A percentile compares a stretch with the other conserved stretches of the same genome.
phyloP scores from a whole-genome alignment of 768 basidiomycete species.

The Tylopilus rubrobrunneus region DNA sequence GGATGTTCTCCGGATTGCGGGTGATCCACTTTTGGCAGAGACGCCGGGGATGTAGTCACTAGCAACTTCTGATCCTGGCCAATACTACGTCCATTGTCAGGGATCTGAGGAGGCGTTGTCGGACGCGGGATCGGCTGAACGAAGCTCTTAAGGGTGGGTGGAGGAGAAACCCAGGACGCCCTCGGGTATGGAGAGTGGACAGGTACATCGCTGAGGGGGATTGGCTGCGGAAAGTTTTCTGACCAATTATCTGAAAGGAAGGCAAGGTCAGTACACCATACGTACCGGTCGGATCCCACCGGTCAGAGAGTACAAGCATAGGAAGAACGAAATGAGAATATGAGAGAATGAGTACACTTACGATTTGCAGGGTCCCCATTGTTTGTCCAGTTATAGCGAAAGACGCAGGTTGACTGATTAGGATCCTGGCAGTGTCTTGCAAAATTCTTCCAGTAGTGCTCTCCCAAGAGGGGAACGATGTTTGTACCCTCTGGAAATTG shows the following conservation, averaged over 20 bases:
- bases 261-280: not conserved
- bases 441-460: conserved; percentile 23
- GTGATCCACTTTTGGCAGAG: not conserved
- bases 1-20: not conserved
- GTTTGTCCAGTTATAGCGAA: conserved; percentile 29
- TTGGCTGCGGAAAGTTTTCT: conserved; percentile 16
- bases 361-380: conserved; percentile 31
- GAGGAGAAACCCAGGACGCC: conserved; percentile 22
- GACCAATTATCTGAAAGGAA: conserved; percentile 24
- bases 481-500: conserved; percentile 24
- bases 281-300: not conserved
- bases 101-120: not conserved
- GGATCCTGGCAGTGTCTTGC: not conserved
- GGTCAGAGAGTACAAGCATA: too few relatives aligned
- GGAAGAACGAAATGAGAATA: not conserved
- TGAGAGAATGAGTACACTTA: conserved; percentile 9
- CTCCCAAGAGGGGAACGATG: conserved; percentile 26
- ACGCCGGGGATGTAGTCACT: not conserved
- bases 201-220: conserved; percentile 11
- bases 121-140: conserved; percentile 25
- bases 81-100: not conserved
- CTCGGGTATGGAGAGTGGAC: conserved; percentile 25
- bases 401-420: conserved; percentile 20
- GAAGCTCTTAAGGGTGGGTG: conserved; percentile 15
- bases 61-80: not conserved